Evolutionary conservation across 805 yeast genomes (phyloP).

Genomic region (Yarrowia sp.): DNA sequence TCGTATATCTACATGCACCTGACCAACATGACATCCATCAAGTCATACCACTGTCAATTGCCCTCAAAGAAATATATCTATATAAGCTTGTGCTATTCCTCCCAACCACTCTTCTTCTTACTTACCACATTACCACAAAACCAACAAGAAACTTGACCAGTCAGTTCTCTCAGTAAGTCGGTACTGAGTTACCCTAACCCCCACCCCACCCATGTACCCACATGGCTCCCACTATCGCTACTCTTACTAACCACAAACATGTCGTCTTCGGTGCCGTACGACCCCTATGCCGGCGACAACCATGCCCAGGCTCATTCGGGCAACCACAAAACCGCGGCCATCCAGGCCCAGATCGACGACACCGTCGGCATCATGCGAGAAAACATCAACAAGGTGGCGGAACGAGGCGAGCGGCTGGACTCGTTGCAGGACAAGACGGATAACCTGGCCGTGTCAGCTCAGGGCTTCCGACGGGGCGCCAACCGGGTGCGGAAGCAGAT

Average conservation of each 20-base stretch:
- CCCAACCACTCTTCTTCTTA: no score
- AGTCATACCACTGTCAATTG: no score
- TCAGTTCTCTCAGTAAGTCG: no score
- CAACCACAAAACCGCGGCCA: constrained; percentile 63
- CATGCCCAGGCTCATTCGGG: constrained; percentile 1
- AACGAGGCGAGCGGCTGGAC: constrained; percentile 89
- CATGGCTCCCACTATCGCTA: neutral
- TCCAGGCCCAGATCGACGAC: constrained; percentile 90
- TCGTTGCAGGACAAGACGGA: constrained; percentile 91
- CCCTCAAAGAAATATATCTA: no score
- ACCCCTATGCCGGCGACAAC: constrained; percentile 71
- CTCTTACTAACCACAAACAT: constrained; percentile 38
- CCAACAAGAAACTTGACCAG: neutral
- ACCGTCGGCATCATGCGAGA: constrained; percentile 98
- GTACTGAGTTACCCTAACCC: neutral
- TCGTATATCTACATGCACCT: no score
- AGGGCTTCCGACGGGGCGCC: constrained; percentile 93
- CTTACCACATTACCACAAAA: neutral
- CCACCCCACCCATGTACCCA: neutral
- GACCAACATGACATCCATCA: no score
- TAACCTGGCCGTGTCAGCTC: constrained; percentile 86
- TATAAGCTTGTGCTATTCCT: no score
- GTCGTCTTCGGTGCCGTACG: constrained; percentile 82
- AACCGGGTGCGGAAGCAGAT: constrained; percentile 95
- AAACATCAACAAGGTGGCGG: constrained; percentile 92